Evolutionary conservation across 345 rosid species (phyloP).

Genomic region (Syzygium aqueum): DNA sequence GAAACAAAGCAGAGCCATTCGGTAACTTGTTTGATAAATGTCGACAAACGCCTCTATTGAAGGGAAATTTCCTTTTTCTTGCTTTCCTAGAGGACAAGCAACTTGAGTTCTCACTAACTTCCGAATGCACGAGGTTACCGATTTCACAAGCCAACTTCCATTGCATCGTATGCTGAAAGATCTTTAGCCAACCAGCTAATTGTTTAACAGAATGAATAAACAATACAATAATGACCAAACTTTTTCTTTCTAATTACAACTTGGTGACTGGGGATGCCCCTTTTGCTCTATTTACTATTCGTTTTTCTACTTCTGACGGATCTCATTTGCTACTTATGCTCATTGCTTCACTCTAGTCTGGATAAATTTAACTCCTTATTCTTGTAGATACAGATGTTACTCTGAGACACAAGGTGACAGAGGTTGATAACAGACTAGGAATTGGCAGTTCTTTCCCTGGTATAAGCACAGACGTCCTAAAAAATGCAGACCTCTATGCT

Average conservation of each 20-base stretch:
- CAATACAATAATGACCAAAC: background rate
- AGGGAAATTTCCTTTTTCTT: background rate
- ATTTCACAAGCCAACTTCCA: background rate
- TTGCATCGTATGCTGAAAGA: background rate
- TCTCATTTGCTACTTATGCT: background rate
- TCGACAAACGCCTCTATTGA: slow-evolving; percentile 6
- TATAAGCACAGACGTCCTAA: slow-evolving; percentile 11
- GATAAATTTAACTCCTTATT: background rate
- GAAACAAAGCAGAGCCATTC: background rate
- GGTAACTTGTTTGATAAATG: background rate
- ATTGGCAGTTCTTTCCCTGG: slow-evolving; percentile 30
- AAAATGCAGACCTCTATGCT: slow-evolving; percentile 53
- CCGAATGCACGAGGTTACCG: background rate
- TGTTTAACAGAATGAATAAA: background rate
- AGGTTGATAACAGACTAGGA: slow-evolving; percentile 55
- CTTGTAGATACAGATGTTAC: slow-evolving; percentile 22
- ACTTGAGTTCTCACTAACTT: background rate
- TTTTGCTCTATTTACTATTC: background rate
- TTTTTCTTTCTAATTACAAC: background rate
- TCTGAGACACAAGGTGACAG: slow-evolving; percentile 54
- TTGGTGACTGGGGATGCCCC: no score
- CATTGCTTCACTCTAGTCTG: background rate
- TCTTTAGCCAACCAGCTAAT: background rate
- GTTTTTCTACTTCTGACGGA: background rate
- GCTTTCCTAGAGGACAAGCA: background rate